Percentiles rank a stretch among this genome's conserved stretches.
Evolutionary conservation across 139 green algal species (phyloP).

Genomic region (Nannochloris sp.): DNA sequence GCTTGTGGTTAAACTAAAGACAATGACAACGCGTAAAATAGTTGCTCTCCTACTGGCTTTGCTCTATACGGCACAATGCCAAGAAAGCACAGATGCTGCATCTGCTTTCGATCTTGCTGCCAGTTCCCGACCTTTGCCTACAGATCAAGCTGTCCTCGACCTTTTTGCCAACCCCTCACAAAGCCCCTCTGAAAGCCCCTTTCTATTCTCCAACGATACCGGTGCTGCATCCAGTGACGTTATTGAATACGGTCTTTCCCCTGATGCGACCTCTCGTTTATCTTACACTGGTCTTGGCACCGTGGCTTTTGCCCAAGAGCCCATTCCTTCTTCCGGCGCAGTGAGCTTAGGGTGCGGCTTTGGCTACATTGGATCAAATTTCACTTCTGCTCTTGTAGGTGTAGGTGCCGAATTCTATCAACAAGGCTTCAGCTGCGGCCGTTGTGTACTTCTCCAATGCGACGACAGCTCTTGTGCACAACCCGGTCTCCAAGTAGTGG

Average conservation of each 20-base stretch:
- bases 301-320: not conserved
- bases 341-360: constrained; percentile 17
- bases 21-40: too few relatives aligned
- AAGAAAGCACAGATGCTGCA: too few relatives aligned
- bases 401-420: constrained; percentile 12
- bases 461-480: constrained; percentile 15
- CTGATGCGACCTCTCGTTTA: not conserved
- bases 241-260: constrained; percentile 8
- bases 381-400: constrained; percentile 14
- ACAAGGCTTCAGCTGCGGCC: constrained; percentile 18
- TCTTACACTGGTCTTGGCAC: constrained; percentile 8
- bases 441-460: constrained; percentile 22
- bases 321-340: constrained; percentile 2
- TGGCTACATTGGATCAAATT: constrained; percentile 5
- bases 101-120: too few relatives aligned
- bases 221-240: not conserved
- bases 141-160: not conserved
- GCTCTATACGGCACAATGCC: too few relatives aligned
- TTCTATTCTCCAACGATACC: not conserved
- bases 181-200: not conserved
- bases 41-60: too few relatives aligned
- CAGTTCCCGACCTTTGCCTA: too few relatives aligned
- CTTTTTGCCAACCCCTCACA: not conserved
- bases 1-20: too few relatives aligned
- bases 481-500: constrained; percentile 5